Conservation (phyloP, 345 rosid species). For the Camelina neglecta region DNA sequence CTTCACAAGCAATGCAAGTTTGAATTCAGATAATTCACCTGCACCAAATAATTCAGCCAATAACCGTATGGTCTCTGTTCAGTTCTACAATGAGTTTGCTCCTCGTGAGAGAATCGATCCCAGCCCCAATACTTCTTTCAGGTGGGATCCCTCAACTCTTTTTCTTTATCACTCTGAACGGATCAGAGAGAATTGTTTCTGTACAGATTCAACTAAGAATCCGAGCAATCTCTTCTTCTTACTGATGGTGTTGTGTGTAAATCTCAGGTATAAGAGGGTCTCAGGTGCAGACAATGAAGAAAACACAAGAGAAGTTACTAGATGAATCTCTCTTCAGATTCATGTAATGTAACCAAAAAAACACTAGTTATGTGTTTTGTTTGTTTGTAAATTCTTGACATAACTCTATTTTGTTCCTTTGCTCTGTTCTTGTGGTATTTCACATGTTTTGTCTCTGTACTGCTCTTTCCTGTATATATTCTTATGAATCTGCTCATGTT, state of each 20-base stretch:
- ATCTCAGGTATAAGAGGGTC: slow-evolving; percentile 37
- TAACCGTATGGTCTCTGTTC: slow-evolving; percentile 45
- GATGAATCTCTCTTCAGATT: slow-evolving; percentile 38
- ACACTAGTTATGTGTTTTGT: slow-evolving; percentile 23
- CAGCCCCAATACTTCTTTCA: slow-evolving; percentile 35
- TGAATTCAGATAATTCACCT: slow-evolving; percentile 38
- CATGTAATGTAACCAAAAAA: slow-evolving; percentile 28
- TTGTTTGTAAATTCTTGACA: slow-evolving; percentile 38
- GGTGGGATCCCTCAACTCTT: slow-evolving; percentile 24
- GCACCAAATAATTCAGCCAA: slow-evolving; percentile 42
- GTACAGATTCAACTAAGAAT: not conserved
- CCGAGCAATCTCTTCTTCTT: not conserved
- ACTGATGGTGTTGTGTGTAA: slow-evolving; percentile 13
- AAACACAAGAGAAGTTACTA: slow-evolving; percentile 35
- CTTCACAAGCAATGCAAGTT: slow-evolving; percentile 39
- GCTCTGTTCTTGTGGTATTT: slow-evolving; percentile 30
- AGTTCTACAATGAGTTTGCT: slow-evolving; percentile 47
- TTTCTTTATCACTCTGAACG: not conserved
- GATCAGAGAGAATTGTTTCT: slow-evolving; percentile 6
- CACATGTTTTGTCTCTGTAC: slow-evolving; percentile 30
- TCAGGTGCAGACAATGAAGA: slow-evolving; percentile 42
- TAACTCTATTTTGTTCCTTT: slow-evolving; percentile 23
- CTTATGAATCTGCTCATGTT: slow-evolving; percentile 2
- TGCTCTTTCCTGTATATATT: slow-evolving; percentile 36
- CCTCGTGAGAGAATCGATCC: slow-evolving; percentile 44